A percentile compares a stretch with the other conserved stretches of the same genome.
These are phyloP conservation scores for Tilletia horrida DNA, from an alignment of 1,284 basidiomycete genomes.

Conservation along the genomic window DNA sequence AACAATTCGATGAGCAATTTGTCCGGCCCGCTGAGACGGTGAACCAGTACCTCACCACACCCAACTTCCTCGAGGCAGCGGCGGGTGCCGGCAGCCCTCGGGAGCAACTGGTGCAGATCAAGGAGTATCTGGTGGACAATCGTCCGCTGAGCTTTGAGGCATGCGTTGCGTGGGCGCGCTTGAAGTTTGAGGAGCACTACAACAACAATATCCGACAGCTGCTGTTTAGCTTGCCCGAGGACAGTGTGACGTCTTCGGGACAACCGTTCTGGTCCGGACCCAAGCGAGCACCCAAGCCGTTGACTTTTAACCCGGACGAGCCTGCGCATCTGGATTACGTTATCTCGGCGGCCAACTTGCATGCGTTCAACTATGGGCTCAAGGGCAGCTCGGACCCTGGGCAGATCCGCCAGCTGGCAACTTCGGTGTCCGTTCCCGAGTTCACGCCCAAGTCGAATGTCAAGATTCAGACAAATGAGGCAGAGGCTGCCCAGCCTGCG, in stretches of 20 bases:
- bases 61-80: constrained; percentile 88
- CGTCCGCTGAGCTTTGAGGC: constrained; percentile 94
- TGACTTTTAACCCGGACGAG: constrained; percentile 80
- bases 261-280: constrained; percentile 77
- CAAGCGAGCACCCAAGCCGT: constrained; percentile 92
- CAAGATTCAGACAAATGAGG: constrained; percentile 92
- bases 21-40: constrained; percentile 90
- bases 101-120: constrained; percentile 78
- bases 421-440: constrained; percentile 82
- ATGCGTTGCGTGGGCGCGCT: constrained; percentile 92
- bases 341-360: constrained; percentile 89
- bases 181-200: constrained; percentile 94
- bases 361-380: constrained; percentile 96
- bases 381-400: constrained; percentile 79
- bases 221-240: constrained; percentile 88
- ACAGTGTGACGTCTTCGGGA: constrained; percentile 79
- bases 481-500: constrained; percentile 64
- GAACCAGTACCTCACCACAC: constrained; percentile 93
- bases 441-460: constrained; percentile 89
- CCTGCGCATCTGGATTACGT: constrained; percentile 83
- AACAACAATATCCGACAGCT: constrained; percentile 91
- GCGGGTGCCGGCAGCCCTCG: constrained; percentile 17
- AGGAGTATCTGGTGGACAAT: constrained; percentile 83
- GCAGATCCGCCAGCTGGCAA: constrained; percentile 78
- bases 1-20: constrained; percentile 88